Evolutionary conservation across 768 basidiomycete genomes (phyloP).

Genomic region (Cystobasidium onofrii): DNA sequence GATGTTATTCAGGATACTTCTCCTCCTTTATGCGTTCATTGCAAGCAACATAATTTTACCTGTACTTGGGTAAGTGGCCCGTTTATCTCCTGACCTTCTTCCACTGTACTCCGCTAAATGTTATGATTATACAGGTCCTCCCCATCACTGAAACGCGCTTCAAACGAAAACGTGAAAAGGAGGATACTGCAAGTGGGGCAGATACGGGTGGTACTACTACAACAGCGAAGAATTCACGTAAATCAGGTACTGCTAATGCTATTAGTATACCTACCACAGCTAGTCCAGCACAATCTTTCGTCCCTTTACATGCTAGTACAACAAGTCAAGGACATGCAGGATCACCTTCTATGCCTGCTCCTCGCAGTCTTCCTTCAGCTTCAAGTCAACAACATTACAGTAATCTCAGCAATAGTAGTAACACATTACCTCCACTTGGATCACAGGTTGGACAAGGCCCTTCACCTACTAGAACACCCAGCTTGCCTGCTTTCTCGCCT

Average conservation of each 20-base stretch:
- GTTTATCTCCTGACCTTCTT: not conserved
- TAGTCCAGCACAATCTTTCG: not conserved
- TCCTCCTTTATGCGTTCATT: conserved; percentile 80
- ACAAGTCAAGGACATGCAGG: not conserved
- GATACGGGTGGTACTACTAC: not conserved
- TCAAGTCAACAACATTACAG: not conserved
- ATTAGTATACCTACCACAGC: conserved; percentile 3
- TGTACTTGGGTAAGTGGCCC: conserved; percentile 62
- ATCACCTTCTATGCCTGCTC: not conserved
- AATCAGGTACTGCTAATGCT: not conserved
- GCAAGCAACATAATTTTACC: conserved; percentile 84
- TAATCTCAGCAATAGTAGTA: not conserved
- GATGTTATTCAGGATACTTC: conserved; percentile 73
- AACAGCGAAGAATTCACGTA: not conserved
- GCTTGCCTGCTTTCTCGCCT: conserved; percentile 1
- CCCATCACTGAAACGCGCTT: conserved; percentile 98
- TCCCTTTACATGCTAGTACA: not conserved
- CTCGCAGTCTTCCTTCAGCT: not conserved
- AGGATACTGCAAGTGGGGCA: conserved; percentile 50
- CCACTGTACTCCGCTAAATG: too few species aligned
- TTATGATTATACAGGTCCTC: too few species aligned
- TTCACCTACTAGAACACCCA: conserved; percentile 44
- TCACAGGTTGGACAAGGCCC: not conserved
- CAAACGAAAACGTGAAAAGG: conserved; percentile 85
- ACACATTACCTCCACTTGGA: not conserved